Conservation (phyloP, 768 basidiomycete genomes). For the Artomyces pyxidatus region DNA sequence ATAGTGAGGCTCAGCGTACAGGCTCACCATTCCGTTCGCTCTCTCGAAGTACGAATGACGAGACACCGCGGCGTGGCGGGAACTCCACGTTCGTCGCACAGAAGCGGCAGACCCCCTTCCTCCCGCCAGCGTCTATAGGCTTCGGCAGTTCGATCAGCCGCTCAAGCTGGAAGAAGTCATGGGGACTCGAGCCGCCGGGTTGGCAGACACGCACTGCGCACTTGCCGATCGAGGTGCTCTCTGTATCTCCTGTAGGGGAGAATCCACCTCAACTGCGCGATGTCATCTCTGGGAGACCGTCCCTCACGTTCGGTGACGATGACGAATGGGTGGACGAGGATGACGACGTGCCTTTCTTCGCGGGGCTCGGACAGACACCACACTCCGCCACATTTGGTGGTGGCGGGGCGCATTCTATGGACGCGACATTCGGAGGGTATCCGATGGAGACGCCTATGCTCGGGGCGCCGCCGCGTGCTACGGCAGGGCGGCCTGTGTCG, state of each 20-base stretch:
- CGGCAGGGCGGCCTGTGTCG: constrained; percentile 6
- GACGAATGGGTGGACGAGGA: constrained; percentile 89
- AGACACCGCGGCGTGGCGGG: constrained; percentile 31
- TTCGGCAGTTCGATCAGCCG: constrained; percentile 43
- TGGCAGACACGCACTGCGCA: constrained; percentile 64
- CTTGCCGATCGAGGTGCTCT: constrained; percentile 68
- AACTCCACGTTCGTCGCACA: constrained; percentile 72
- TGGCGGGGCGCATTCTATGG: constrained; percentile 4
- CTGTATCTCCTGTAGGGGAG: constrained; percentile 43
- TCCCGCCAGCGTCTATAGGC: constrained; percentile 33
- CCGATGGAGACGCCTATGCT: constrained; percentile 5
- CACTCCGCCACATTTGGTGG: constrained; percentile 8
- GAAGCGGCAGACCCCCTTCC: constrained; percentile 69
- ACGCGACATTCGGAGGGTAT: constrained; percentile 6
- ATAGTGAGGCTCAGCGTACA: constrained; percentile 55
- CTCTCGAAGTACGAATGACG: constrained; percentile 42
- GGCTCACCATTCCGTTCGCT: constrained; percentile 54
- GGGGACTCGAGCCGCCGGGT: constrained; percentile 82
- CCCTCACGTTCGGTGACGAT: constrained; percentile 60
- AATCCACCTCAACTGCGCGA: constrained; percentile 49
- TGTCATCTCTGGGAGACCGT: constrained; percentile 68
- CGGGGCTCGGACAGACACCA: constrained; percentile 59
- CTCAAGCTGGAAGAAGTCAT: constrained; percentile 84
- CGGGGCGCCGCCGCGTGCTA: constrained; percentile 26
- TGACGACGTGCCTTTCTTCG: constrained; percentile 63